Evolutionary conservation across 257 asterid genomes (phyloP), one percentile per base, ranked within the genome.

Genomic region (Thymus quinquecostatus): DNA sequence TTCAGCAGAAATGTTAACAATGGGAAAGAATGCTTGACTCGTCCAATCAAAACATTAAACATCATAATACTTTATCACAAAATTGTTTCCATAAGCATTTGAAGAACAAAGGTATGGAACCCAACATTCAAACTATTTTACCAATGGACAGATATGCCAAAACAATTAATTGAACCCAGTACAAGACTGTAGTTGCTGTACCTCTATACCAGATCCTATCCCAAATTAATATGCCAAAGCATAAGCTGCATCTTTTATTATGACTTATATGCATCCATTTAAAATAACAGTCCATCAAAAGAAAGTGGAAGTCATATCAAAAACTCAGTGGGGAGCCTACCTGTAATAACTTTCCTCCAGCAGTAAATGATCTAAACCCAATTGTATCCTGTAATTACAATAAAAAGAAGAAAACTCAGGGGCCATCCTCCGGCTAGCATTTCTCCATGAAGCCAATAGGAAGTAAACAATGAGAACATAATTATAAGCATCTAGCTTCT

Each of bases 291-390:
- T 45, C 47, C 66, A 7, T 4, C 10, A 64, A 76, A 50, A 63
- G 51, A 32, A 69, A 43, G 21, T 45, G 53, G 71, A 43, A 48
- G 63, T 44, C 7, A 59, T 41, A 38, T 64, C 60, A 60, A 30
- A 59, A 57, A 53, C 55, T 34, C 41, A 32, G 44, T 44, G 13
- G 65, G 12, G 69, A 77, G 60, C 29, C 73, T 80, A 92, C 99
- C 98, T 95, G 99, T 65, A 95, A 78, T 75, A 92, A 78, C 85
- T 95, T 95, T 64, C 99, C 99, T 36, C 98, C 99, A 83, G 99
- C 98, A 69, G 99, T 92, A 77, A 95, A 86, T 67, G 99, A 95
- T 84, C 99, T 84, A 75, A 92, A 81, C 75, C 99, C 99, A 77
- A 95, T 86, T 38, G 96, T 83, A 81, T 92, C 98, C 99, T 95